Evolutionary conservation across 257 asterid species (phyloP).

Genomic region (Cruciata laevipes): DNA sequence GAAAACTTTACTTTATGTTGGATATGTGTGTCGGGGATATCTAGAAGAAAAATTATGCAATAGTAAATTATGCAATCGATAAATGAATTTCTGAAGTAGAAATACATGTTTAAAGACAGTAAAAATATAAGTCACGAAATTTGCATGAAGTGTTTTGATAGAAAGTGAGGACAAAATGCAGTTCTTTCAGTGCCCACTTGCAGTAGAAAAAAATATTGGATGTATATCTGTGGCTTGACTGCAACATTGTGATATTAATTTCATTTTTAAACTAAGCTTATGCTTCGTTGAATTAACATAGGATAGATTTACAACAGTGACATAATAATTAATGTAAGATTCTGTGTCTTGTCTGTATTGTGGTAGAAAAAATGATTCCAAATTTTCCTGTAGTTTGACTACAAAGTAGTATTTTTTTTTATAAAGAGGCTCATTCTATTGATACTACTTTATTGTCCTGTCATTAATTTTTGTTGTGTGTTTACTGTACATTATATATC

Average conservation of each 20-base stretch:
- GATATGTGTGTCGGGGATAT: too few relatives aligned
- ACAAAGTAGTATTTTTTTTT: not conserved
- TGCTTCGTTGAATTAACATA: not conserved
- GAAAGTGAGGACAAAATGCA: too few relatives aligned
- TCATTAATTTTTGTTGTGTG: not conserved
- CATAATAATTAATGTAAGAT: too few relatives aligned
- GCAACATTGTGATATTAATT: not conserved
- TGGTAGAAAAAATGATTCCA: too few relatives aligned
- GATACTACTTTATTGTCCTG: not conserved
- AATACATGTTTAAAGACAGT: too few relatives aligned
- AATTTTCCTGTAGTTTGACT: not conserved
- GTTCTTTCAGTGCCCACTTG: not conserved
- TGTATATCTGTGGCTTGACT: not conserved
- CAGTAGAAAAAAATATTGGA: not conserved
- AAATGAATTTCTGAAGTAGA: too few relatives aligned
- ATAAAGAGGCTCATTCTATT: not conserved
- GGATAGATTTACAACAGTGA: too few relatives aligned
- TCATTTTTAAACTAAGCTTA: not conserved
- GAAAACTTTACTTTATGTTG: too few relatives aligned
- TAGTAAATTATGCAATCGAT: too few relatives aligned
- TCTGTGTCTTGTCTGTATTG: not conserved
- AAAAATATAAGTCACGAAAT: too few relatives aligned
- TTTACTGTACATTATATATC: not conserved
- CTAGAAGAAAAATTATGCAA: too few relatives aligned
- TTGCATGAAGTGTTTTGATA: too few relatives aligned